Evolutionary conservation across 805 yeast genomes (phyloP), one percentile per base, ranked within the genome.

Genomic region (Nakazawaea pomicola): DNA sequence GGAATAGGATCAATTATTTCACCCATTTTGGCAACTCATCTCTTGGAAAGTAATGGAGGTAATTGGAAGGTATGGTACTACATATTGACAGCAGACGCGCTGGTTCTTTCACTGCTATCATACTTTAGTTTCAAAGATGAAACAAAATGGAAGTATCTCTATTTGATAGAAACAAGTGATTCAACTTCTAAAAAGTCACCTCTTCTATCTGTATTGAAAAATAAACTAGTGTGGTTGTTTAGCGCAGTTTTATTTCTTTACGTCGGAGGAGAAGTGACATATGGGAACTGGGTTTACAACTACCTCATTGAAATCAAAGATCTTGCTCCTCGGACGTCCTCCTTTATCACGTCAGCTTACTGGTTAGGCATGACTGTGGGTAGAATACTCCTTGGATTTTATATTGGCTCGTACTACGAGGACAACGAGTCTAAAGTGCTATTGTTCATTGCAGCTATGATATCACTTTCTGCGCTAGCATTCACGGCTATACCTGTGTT

Each of bases 1-100:
- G 80, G 80, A 0, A 49, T 74, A 6, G 81, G 80, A 2, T 71
- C 78, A 43, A 64, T 74, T 58, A 58, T 72, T 3, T 65, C 77
- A 3, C 81, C 80, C 0, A 57, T 72, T 6, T 45, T 74, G 11
- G 62, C 69, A 19, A 67, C 76, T 1, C 50, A 51, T n/a, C 55
- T 75, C 39, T 47, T 73, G 17, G 66, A 67, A 39, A 53, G 52
- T 17, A 58, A 67, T 12, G 18, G 15, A 8, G 37, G 38, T n/a
- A 50, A 61, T 37, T 66, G 72, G 71, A 58, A 61, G 44, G 54
- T 58, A 29, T 65, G 63, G 49, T 68, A 67, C 46, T 32, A 55
- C 9, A 55, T 65, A 6, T 48, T 67, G 29, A 46, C 61, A 4
- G 40, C 48, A 4, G 36, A 56, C 17, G 60, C 65, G 1, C 49